phyloP scores from a whole-genome alignment of 139 green algal genomes.

The Tetratostichococcus sp. region DNA sequence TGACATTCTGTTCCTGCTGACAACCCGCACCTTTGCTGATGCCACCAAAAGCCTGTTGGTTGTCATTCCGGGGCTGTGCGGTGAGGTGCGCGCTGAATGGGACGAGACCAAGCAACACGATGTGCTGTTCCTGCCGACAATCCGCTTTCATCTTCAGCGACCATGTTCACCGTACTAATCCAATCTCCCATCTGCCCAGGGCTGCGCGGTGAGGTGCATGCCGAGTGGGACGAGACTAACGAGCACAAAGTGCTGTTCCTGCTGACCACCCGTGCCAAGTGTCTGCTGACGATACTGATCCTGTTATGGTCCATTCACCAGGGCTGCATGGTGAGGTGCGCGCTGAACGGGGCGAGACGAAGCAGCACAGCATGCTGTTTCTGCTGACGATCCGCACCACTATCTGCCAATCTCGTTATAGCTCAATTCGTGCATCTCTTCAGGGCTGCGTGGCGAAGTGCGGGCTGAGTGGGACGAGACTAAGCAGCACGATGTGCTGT shows the following conservation, averaged over 20 bases:
- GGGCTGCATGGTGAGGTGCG: constrained; percentile 45
- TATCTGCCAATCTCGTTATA: too few species aligned
- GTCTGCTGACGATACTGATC: too few species aligned
- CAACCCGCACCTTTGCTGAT: too few species aligned
- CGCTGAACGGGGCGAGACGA: constrained; percentile 84
- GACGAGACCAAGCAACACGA: constrained; percentile 87
- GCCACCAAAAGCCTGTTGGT: background rate
- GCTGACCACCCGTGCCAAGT: too few species aligned
- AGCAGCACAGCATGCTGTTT: constrained; percentile 92
- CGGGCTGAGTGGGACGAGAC: constrained; percentile 87
- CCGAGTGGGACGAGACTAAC: too few species aligned
- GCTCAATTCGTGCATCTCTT: background rate
- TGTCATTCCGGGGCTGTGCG: constrained; percentile 18
- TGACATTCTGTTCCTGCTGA: too few species aligned
- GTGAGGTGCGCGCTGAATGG: constrained; percentile 75
- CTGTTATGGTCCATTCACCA: too few species aligned
- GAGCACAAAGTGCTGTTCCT: too few species aligned
- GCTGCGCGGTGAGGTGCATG: too few species aligned
- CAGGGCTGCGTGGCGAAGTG: constrained; percentile 53
- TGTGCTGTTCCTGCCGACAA: constrained; percentile 86
- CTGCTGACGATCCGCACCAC: constrained; percentile 69
- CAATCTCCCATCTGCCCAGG: too few species aligned
- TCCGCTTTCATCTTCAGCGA: too few species aligned
- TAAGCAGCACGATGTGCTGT: constrained; percentile 94
- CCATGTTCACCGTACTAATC: too few species aligned